phyloP scores from a whole-genome alignment of 2,329 filamentous ascomycete species.

The Penicillium frequentans region DNA sequence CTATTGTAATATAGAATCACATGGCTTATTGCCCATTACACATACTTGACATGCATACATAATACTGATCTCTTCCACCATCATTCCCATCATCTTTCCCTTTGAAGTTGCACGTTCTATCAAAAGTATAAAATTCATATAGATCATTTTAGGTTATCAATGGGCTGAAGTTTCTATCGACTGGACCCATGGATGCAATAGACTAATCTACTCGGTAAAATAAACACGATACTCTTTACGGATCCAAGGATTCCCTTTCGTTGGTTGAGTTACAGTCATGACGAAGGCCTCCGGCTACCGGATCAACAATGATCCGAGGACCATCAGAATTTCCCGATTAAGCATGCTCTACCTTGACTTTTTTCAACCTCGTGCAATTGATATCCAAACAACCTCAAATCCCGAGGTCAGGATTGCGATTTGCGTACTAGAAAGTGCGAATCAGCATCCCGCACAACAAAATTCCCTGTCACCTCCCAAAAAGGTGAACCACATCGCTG shows the following conservation, averaged over 20 bases:
- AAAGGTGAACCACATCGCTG: background rate
- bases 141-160: too few species aligned
- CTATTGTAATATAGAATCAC: constrained; percentile 36
- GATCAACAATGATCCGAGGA: constrained; percentile 29
- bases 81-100: background rate
- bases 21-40: constrained; percentile 19
- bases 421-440: background rate
- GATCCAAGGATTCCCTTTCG: background rate
- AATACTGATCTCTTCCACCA: constrained; percentile 1
- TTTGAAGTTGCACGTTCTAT: background rate
- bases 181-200: background rate
- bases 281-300: constrained; percentile 3
- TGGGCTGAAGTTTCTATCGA: background rate
- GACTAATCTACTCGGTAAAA: background rate
- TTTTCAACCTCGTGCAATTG: constrained; percentile 9
- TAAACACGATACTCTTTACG: background rate
- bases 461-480: background rate
- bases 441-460: background rate
- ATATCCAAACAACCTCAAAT: background rate
- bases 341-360: constrained; percentile 18
- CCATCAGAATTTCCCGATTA: constrained; percentile 34
- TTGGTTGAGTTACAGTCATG: background rate
- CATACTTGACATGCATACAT: constrained; percentile 19
- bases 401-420: background rate
- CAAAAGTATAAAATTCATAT: background rate